Conservation (phyloP, 495 filamentous ascomycete genomes). For the Apiosordaria backusii region DNA sequence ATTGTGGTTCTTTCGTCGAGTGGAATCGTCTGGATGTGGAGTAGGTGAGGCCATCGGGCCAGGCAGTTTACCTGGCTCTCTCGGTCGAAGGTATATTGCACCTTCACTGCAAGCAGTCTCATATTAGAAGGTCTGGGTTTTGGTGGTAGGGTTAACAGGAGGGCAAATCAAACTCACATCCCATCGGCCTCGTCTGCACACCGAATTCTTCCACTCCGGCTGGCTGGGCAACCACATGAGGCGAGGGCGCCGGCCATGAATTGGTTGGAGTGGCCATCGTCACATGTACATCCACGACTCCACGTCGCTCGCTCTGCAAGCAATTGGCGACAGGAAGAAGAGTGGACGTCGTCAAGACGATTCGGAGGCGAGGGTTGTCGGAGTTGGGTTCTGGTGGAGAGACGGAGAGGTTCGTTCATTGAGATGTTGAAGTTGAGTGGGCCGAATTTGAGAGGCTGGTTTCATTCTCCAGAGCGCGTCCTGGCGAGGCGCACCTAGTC, state of each 20-base stretch:
- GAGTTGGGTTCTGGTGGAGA: conserved; percentile 10
- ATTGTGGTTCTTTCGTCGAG: conserved; percentile 71
- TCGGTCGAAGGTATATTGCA: conserved; percentile 94
- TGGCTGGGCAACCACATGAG: conserved; percentile 33
- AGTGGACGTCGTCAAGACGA: not conserved
- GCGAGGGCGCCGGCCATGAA: conserved; percentile 27
- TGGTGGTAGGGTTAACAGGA: conserved; percentile 15
- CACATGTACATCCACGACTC: not conserved
- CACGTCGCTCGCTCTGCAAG: conserved; percentile 3
- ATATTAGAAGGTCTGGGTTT: conserved; percentile 20
- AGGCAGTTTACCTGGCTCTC: conserved; percentile 86
- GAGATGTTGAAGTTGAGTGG: conserved; percentile 16
- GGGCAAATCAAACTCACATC: conserved; percentile 42
- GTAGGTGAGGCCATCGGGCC: conserved; percentile 78
- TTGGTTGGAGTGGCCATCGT: conserved; percentile 28
- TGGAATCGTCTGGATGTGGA: conserved; percentile 73
- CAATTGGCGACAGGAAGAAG: conserved; percentile 17
- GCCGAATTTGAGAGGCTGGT: conserved; percentile 34
- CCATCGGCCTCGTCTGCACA: conserved; percentile 49
- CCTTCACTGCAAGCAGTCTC: conserved; percentile 64
- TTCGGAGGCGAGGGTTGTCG: not conserved
- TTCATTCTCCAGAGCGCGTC: conserved; percentile 31
- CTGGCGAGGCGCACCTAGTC: conserved; percentile 17
- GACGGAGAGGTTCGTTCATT: conserved; percentile 15
- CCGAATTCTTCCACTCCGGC: conserved; percentile 48